Evolutionary conservation across 345 rosid genomes (phyloP), one percentile per base, ranked within the genome.

Genomic region (Theobroma cacao): DNA sequence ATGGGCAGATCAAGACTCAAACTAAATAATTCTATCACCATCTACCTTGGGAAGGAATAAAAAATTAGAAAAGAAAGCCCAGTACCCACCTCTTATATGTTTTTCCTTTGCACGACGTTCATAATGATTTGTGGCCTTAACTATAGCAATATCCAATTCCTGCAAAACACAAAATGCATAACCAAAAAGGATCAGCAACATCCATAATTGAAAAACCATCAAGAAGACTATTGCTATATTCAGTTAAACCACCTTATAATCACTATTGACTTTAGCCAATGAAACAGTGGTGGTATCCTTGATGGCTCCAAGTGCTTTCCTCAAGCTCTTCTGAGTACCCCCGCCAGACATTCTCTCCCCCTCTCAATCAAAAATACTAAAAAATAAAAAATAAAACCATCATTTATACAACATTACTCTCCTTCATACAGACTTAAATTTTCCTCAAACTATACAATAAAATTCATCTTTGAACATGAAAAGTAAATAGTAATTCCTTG

Each of bases 131-230:
- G 99, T 94, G 59, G 99, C 94, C 81, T 87, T 92, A n/a, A 96
- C 98, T 76, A 96, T 91, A 69, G 98, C 93, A 82, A 96, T 89
- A 83, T 96, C 99, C 94, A 96, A 85, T 76, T 96, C 99, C 99
- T 94, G 81, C 76, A 69, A 80, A 38, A 38, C 28, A 58, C 77
- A 74, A 30, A 17, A 53, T 53, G 38, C 61, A 71, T 31, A 52
- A 77, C 14, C 55, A 12, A 53, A 26, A 53, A 75, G 26, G 60
- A 71, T 38, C 50, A 74, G 18, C 45, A 28, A 24, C 34, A 26
- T 5, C 31, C 62, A 28, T 65, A 18, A 28, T 10, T 11, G 11
- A 52, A 69, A 69, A 30, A 72, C 30, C 26, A 30, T 26, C 22
- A 41, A 36, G 10, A 68, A 0, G 9, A 38, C 6, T 26, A 18